These are phyloP conservation scores for Penicillium bialowiezense DNA, from an alignment of 495 filamentous ascomycete genomes.

Conservation along the genomic window DNA sequence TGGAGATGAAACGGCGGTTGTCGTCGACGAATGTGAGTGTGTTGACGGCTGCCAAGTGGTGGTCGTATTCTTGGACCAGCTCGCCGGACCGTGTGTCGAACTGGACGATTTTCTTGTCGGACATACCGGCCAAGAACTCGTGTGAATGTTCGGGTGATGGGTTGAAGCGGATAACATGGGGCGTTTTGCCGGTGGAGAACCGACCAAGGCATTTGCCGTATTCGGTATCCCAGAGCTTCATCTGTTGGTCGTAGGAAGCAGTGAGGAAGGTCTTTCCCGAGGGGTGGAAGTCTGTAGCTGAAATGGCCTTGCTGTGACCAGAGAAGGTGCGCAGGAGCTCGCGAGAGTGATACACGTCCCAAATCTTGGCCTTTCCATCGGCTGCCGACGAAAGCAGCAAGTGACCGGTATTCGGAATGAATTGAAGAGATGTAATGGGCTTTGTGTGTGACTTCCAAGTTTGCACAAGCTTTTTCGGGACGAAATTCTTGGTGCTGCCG, in stretches of 20 bases:
- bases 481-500: slow-evolving; percentile 79
- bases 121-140: slow-evolving; percentile 95
- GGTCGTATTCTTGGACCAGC: slow-evolving; percentile 95
- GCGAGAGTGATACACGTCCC: slow-evolving; percentile 86
- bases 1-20: slow-evolving; percentile 94
- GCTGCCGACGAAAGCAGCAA: slow-evolving; percentile 81
- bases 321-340: slow-evolving; percentile 86
- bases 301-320: slow-evolving; percentile 86
- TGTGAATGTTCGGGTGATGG: slow-evolving; percentile 69
- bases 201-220: slow-evolving; percentile 81
- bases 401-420: slow-evolving; percentile 86
- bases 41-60: slow-evolving; percentile 95
- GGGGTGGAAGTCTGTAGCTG: slow-evolving; percentile 83
- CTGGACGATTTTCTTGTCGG: slow-evolving; percentile 97
- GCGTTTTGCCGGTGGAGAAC: slow-evolving; percentile 89
- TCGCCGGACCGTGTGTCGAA: slow-evolving; percentile 87
- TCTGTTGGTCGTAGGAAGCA: slow-evolving; percentile 88
- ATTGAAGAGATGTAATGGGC: slow-evolving; percentile 78
- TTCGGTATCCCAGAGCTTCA: slow-evolving; percentile 98
- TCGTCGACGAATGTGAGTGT: slow-evolving; percentile 96
- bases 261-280: slow-evolving; percentile 84
- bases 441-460: slow-evolving; percentile 86
- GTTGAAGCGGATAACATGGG: slow-evolving; percentile 93
- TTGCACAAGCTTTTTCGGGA: slow-evolving; percentile 89
- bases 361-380: slow-evolving; percentile 89